These are phyloP conservation scores for Ilex asprella DNA, from an alignment of 257 asterid genomes.

Conservation along the genomic window DNA sequence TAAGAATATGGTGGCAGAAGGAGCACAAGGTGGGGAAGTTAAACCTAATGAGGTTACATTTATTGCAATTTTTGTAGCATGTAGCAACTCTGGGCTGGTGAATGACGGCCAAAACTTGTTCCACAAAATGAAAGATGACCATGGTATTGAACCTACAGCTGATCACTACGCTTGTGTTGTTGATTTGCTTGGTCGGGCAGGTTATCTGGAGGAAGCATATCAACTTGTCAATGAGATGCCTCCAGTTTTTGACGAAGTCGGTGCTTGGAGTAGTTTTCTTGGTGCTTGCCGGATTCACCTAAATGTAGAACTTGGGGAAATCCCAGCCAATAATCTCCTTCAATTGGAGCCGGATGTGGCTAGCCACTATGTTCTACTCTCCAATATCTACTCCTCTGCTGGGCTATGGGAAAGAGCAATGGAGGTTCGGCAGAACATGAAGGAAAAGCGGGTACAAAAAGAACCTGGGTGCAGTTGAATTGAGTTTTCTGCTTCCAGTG, in stretches of 20 bases:
- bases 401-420: slow-evolving; percentile 71
- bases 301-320: slow-evolving; percentile 68
- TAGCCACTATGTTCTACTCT: slow-evolving; percentile 72
- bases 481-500: slow-evolving; percentile 17
- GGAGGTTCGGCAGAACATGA: slow-evolving; percentile 61
- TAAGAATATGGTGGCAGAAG: slow-evolving; percentile 33
- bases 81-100: slow-evolving; percentile 84
- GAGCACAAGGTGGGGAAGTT: slow-evolving; percentile 31
- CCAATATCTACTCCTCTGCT: slow-evolving; percentile 67
- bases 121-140: slow-evolving; percentile 44
- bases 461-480: slow-evolving; percentile 94
- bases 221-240: slow-evolving; percentile 51
- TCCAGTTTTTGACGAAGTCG: slow-evolving; percentile 32
- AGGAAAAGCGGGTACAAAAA: slow-evolving; percentile 55
- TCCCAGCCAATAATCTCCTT: slow-evolving; percentile 56
- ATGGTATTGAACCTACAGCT: slow-evolving; percentile 49
- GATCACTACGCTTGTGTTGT: slow-evolving; percentile 82
- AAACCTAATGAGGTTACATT: slow-evolving; percentile 69
- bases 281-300: slow-evolving; percentile 73
- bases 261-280: slow-evolving; percentile 83
- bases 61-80: slow-evolving; percentile 66
- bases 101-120: slow-evolving; percentile 61
- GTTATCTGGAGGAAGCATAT: slow-evolving; percentile 61
- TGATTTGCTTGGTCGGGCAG: slow-evolving; percentile 88
- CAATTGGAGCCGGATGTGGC: slow-evolving; percentile 67